These are phyloP conservation scores for Dysphania ambrosioides DNA, from an alignment of 148 eudicot genomes.

Conservation along the genomic window DNA sequence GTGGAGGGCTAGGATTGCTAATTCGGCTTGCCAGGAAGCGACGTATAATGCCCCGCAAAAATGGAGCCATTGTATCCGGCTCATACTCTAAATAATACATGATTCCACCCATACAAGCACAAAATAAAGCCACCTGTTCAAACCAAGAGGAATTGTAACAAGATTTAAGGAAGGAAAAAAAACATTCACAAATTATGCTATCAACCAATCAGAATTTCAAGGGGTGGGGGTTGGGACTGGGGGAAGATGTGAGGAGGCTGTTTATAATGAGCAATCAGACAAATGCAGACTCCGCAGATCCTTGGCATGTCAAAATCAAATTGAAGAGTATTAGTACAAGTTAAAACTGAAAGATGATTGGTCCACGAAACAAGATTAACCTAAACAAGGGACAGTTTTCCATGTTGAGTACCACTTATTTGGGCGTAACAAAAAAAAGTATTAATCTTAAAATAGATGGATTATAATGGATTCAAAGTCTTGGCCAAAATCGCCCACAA, in stretches of 20 bases:
- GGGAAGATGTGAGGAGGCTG: background rate
- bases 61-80: slow-evolving; percentile 95
- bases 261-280: background rate
- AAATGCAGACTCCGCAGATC: background rate
- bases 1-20: slow-evolving; percentile 62
- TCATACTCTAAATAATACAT: slow-evolving; percentile 93
- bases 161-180: background rate
- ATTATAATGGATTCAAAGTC: background rate
- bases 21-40: slow-evolving; percentile 90
- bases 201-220: background rate
- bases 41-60: slow-evolving; percentile 75
- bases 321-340: background rate
- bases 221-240: no score
- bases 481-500: background rate
- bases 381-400: background rate
- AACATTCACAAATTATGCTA: background rate
- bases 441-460: background rate
- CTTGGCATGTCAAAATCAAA: background rate
- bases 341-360: background rate
- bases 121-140: slow-evolving; percentile 78
- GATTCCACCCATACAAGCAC: slow-evolving; percentile 92
- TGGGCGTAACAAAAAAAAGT: background rate
- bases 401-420: background rate
- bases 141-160: background rate
- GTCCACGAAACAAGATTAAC: background rate